These are phyloP conservation scores for Dendrobium catenatum DNA, from an alignment of 106 monocot species.

Conservation along the genomic window DNA sequence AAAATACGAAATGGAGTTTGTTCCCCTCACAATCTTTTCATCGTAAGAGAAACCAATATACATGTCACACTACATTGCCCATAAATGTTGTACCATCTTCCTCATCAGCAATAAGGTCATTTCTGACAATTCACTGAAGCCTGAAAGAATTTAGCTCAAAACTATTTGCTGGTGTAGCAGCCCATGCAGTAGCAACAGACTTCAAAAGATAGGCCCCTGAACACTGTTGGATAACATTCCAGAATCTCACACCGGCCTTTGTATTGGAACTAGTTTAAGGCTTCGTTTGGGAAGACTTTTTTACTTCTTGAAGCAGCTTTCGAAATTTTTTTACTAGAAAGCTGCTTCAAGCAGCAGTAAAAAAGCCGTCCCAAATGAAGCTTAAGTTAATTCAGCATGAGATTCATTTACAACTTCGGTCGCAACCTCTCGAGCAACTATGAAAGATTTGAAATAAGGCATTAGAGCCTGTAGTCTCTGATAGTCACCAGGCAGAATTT, in stretches of 20 bases:
- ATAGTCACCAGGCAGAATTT: not conserved
- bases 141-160: not conserved
- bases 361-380: no score
- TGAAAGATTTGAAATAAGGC: slow-evolving; percentile 4
- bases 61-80: not conserved
- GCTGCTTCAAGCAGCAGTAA: no score
- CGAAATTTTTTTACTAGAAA: no score
- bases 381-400: not conserved
- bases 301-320: no score
- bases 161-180: not conserved
- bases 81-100: not conserved
- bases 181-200: not conserved
- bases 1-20: not conserved
- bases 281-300: no score
- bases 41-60: not conserved
- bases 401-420: not conserved
- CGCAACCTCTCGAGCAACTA: not conserved
- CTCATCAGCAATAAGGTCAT: not conserved
- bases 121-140: not conserved
- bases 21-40: not conserved
- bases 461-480: not conserved
- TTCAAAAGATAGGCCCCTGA: not conserved
- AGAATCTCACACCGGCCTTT: not conserved
- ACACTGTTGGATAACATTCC: not conserved
- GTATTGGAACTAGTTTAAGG: not conserved